These are phyloP conservation scores for Acarospora socialis DNA, from an alignment of 2,329 filamentous ascomycete genomes.

Conservation along the genomic window DNA sequence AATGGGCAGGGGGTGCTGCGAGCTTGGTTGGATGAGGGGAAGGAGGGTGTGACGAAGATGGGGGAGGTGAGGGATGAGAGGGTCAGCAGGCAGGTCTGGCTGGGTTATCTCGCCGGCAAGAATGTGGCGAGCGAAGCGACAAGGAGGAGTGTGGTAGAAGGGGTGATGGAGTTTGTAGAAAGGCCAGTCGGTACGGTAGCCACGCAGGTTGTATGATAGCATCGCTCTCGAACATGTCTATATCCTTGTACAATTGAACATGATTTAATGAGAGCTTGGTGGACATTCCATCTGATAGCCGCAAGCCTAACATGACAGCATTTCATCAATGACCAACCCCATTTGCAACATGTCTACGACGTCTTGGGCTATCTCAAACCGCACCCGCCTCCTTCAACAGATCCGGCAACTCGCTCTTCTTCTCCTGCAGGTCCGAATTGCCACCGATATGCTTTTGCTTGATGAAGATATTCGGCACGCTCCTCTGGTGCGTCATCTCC, in stretches of 20 bases:
- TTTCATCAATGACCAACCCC: background rate
- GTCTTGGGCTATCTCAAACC: no score
- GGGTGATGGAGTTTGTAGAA: slow-evolving; percentile 76
- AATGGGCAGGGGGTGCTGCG: slow-evolving; percentile 51
- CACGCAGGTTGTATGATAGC: slow-evolving; percentile 50
- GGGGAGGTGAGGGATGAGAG: slow-evolving; percentile 67
- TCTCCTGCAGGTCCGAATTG: slow-evolving; percentile 73
- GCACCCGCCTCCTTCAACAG: slow-evolving; percentile 53
- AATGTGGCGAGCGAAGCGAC: slow-evolving; percentile 76
- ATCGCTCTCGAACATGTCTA: no score
- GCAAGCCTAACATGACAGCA: no score
- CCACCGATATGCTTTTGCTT: slow-evolving; percentile 82
- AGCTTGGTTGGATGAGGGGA: slow-evolving; percentile 46
- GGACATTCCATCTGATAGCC: no score
- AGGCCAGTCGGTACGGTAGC: slow-evolving; percentile 78
- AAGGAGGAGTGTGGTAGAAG: slow-evolving; percentile 68
- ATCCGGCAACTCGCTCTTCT: slow-evolving; percentile 46
- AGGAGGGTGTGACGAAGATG: slow-evolving; percentile 39
- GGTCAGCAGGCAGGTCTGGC: slow-evolving; percentile 68
- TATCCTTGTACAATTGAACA: no score
- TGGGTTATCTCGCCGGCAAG: slow-evolving; percentile 76
- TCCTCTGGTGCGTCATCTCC: slow-evolving; percentile 68
- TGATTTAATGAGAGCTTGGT: no score
- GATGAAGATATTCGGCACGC: slow-evolving; percentile 95
- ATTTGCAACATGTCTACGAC: no score